A percentile compares a stretch with the other conserved stretches of the same genome.
These are phyloP conservation scores for Ophiostoma angusticollis DNA, from an alignment of 2,329 filamentous ascomycete genomes.

Conservation along the genomic window DNA sequence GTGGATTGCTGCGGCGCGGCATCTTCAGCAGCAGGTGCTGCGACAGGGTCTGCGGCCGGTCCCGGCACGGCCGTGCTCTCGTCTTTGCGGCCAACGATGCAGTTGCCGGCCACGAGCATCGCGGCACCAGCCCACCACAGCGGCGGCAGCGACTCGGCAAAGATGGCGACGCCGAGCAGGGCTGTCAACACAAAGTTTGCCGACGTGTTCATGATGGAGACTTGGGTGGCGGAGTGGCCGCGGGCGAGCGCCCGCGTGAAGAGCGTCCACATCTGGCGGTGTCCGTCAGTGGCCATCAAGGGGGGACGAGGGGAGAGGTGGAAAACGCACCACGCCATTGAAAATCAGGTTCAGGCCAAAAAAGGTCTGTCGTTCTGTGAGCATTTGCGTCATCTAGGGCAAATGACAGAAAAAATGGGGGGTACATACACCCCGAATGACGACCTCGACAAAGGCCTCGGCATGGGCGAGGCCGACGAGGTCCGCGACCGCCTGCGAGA, in stretches of 20 bases:
- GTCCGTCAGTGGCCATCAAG: constrained; percentile 4
- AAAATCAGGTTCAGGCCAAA: constrained; percentile 63
- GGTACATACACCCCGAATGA: constrained; percentile 34
- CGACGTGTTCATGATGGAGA: constrained; percentile 71
- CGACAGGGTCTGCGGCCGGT: constrained; percentile 18
- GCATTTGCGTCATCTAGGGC: no score
- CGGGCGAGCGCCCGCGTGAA: constrained; percentile 68
- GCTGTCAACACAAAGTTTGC: constrained; percentile 72
- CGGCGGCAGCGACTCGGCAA: constrained; percentile 56
- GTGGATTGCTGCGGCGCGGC: no score
- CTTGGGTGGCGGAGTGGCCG: constrained; percentile 63
- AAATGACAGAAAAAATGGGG: neutral
- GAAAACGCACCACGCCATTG: constrained; percentile 46
- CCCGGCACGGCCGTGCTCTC: constrained; percentile 28
- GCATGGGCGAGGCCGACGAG: constrained; percentile 29
- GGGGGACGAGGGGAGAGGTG: neutral
- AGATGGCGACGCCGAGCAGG: constrained; percentile 55
- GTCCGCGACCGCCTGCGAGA: constrained; percentile 32
- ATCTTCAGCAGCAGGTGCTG: neutral
- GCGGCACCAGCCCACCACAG: constrained; percentile 67
- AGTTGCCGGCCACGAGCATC: constrained; percentile 61
- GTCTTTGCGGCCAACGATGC: constrained; percentile 62
- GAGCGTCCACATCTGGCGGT: constrained; percentile 59
- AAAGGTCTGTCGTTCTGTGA: constrained; percentile 59
- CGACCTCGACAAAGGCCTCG: constrained; percentile 32